A percentile compares a stretch with the other conserved stretches of the same genome.
Conservation (phyloP, 371 early-diverging fungal genomes). For the Rhizopus sp. region DNA sequence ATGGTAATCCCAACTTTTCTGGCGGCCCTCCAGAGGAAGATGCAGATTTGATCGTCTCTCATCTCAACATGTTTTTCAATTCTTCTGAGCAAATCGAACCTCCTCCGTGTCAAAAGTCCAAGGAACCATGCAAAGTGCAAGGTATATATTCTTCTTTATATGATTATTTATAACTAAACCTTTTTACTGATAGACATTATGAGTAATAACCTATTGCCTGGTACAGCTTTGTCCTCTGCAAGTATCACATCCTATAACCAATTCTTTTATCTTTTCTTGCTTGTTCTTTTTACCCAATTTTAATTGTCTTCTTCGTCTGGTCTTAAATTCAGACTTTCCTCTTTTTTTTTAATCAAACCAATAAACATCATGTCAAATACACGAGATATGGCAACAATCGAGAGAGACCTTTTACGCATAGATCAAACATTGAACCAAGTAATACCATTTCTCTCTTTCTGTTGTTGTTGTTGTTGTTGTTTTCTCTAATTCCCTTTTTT, state of each 20-base stretch:
- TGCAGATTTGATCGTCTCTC: conserved; percentile 31
- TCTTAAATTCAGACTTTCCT: too few species aligned
- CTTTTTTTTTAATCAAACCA: too few species aligned
- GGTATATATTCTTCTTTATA: conserved; percentile 14
- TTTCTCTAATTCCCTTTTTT: background rate
- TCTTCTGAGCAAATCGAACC: conserved; percentile 20
- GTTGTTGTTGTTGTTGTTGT: too few species aligned
- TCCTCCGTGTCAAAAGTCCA: conserved; percentile 12
- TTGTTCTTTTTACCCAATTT: too few species aligned
- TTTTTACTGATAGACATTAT: conserved; percentile 22
- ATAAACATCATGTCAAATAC: background rate
- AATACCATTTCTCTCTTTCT: conserved; percentile 3
- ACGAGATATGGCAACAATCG: conserved; percentile 17
- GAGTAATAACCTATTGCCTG: conserved; percentile 20
- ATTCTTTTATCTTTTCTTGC: too few species aligned
- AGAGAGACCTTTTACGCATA: conserved; percentile 22
- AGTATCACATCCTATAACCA: too few species aligned
- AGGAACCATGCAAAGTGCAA: conserved; percentile 21
- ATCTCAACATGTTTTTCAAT: conserved; percentile 46
- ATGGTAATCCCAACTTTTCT: conserved; percentile 47
- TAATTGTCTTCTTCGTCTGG: too few species aligned
- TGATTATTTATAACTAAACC: background rate
- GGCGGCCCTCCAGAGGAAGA: conserved; percentile 30
- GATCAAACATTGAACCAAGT: conserved; percentile 21
- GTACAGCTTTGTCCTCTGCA: background rate